Percentiles rank a stretch among this genome's conserved stretches.
These are phyloP conservation scores for Gymnopilus junonius DNA, from an alignment of 768 basidiomycete genomes.

Conservation along the genomic window DNA sequence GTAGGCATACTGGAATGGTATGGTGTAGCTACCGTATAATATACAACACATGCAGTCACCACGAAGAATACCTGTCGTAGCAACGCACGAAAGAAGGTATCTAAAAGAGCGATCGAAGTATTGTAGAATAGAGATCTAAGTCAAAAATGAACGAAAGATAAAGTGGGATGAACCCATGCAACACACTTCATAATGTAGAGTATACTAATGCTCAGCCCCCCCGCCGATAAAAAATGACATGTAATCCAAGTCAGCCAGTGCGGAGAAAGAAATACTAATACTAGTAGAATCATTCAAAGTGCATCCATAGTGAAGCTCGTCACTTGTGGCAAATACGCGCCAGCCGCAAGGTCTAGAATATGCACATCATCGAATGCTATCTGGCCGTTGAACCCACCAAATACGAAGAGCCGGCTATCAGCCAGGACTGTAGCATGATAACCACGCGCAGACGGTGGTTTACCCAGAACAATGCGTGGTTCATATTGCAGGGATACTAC, in stretches of 20 bases:
- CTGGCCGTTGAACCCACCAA: slow-evolving; percentile 88
- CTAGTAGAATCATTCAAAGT: not conserved
- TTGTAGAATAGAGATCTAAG: not conserved
- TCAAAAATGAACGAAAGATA: not conserved
- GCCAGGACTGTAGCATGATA: slow-evolving; percentile 85
- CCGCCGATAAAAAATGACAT: not conserved
- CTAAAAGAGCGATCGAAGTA: not conserved
- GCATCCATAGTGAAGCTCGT: slow-evolving; percentile 70
- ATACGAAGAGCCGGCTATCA: slow-evolving; percentile 83
- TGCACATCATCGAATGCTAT: slow-evolving; percentile 86
- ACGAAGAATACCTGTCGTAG: not conserved
- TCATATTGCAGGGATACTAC: slow-evolving; percentile 88
- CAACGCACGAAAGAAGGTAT: not conserved
- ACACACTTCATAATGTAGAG: too few species aligned
- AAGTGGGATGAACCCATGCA: not conserved
- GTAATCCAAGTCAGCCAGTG: not conserved
- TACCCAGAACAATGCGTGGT: slow-evolving; percentile 66
- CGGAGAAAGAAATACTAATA: not conserved
- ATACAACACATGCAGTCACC: not conserved
- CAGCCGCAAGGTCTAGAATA: slow-evolving; percentile 83
- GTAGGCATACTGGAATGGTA: too few species aligned
- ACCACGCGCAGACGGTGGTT: slow-evolving; percentile 73
- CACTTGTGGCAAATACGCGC: slow-evolving; percentile 90
- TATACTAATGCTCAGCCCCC: too few species aligned
- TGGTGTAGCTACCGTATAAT: not conserved